A percentile compares a stretch with the other conserved stretches of the same genome.
Conservation (phyloP, 148 eudicot genomes). For the Diospyros lotus region DNA sequence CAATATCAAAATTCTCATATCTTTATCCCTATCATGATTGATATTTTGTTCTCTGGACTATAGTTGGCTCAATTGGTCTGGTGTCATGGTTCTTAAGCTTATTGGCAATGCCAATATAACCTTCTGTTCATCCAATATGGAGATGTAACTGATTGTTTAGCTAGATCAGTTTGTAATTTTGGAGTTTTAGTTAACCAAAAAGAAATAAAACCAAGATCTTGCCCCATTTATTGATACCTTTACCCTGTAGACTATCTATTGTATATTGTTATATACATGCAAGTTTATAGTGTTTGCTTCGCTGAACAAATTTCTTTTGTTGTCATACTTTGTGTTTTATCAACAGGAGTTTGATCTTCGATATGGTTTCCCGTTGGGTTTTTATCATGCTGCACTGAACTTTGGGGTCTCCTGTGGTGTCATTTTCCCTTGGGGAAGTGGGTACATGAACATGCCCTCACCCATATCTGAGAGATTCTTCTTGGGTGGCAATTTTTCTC, state of each 20-base stretch:
- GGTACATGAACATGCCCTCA: conserved; percentile 54
- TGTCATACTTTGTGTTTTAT: conserved; percentile 10
- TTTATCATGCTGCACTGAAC: conserved; percentile 64
- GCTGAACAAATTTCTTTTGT: neutral
- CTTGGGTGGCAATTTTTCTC: conserved; percentile 84
- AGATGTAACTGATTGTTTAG: too few species aligned
- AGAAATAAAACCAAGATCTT: neutral
- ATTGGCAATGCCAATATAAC: neutral
- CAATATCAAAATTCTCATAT: too few species aligned
- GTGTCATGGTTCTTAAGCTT: neutral
- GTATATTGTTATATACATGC: neutral
- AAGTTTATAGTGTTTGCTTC: neutral
- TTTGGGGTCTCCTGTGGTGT: conserved; percentile 74
- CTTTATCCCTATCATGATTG: neutral
- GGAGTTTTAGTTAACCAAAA: neutral
- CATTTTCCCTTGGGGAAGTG: conserved; percentile 77
- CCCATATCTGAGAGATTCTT: conserved; percentile 77
- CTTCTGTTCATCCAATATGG: neutral
- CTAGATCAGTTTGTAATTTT: neutral
- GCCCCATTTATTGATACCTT: neutral
- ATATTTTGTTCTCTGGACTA: neutral
- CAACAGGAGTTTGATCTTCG: conserved; percentile 85
- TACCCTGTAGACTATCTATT: neutral
- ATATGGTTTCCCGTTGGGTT: conserved; percentile 75
- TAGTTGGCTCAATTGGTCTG: neutral